Conservation (phyloP, 2,329 filamentous ascomycete species). For the Camptophora hylomeconis region DNA sequence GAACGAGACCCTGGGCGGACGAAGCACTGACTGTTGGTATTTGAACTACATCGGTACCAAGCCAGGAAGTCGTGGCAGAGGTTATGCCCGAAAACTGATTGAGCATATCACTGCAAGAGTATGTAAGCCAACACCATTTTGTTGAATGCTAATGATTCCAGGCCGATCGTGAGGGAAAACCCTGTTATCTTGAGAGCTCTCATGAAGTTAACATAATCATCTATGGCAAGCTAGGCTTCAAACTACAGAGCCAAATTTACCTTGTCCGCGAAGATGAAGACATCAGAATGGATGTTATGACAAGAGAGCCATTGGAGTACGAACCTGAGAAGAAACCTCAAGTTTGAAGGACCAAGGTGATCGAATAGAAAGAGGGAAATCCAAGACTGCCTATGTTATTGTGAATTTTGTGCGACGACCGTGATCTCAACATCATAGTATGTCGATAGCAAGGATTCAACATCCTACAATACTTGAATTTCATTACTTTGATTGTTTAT, state of each 20-base stretch:
- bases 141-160: conserved; percentile 18
- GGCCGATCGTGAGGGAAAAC: conserved; percentile 55
- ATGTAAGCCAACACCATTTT: conserved; percentile 17
- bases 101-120: conserved; percentile 54
- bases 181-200: conserved; percentile 70
- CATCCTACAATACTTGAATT: too few species aligned
- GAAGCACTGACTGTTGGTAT: conserved; percentile 61
- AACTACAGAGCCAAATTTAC: conserved; percentile 48
- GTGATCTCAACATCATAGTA: too few species aligned
- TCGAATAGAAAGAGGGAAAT: too few species aligned
- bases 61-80: conserved; percentile 54
- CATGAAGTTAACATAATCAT: conserved; percentile 54
- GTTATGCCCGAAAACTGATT: conserved; percentile 60
- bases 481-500: too few species aligned
- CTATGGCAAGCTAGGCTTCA: conserved; percentile 66
- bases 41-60: conserved; percentile 73
- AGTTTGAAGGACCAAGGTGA: too few species aligned
- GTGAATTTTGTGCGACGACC: too few species aligned
- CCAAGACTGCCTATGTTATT: too few species aligned
- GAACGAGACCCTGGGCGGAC: conserved; percentile 51
- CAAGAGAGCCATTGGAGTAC: conserved; percentile 48
- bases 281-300: conserved; percentile 65
- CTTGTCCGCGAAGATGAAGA: conserved; percentile 38
- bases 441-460: too few species aligned
- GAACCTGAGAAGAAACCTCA: conserved; percentile 1